phyloP scores from a whole-genome alignment of 805 yeast genomes.

The Candida chilensis region DNA sequence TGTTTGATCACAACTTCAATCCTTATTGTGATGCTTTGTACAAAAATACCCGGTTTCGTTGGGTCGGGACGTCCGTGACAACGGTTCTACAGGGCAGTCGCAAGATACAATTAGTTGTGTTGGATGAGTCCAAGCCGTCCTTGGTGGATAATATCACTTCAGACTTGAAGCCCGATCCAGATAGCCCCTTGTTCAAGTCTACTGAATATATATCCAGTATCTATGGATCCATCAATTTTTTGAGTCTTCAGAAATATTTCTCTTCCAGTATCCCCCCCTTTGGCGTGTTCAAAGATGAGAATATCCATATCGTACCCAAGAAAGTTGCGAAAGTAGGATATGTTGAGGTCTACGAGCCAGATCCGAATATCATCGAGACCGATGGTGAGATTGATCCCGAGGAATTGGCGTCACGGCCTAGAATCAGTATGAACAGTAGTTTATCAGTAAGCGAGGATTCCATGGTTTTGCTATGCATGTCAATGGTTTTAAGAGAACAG shows the following conservation, averaged over 20 bases:
- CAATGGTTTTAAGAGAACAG: slow-evolving; percentile 6
- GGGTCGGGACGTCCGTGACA: slow-evolving; percentile 7
- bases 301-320: slow-evolving; percentile 4
- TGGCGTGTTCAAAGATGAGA: slow-evolving; percentile 4
- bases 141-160: slow-evolving; percentile 5
- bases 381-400: slow-evolving; percentile 2
- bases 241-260: slow-evolving; percentile 4
- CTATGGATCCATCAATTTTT: slow-evolving; percentile 4
- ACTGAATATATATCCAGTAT: slow-evolving; percentile 3
- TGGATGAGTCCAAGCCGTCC: slow-evolving; percentile 4
- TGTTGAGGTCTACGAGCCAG: slow-evolving; percentile 4
- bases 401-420: no score
- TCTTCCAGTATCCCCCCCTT: slow-evolving; percentile 6
- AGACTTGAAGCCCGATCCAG: slow-evolving; percentile 4
- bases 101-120: slow-evolving; percentile 5
- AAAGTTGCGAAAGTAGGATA: slow-evolving; percentile 4
- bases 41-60: slow-evolving; percentile 6
- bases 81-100: slow-evolving; percentile 5
- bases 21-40: slow-evolving; percentile 7
- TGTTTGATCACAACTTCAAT: slow-evolving; percentile 6
- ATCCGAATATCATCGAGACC: slow-evolving; percentile 2
- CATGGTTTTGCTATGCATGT: slow-evolving; percentile 5
- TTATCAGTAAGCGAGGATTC: slow-evolving; percentile 5
- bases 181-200: slow-evolving; percentile 4
- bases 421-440: slow-evolving; percentile 4